phyloP scores from a whole-genome alignment of 2,329 filamentous ascomycete species.

The Exophiala sp. region DNA sequence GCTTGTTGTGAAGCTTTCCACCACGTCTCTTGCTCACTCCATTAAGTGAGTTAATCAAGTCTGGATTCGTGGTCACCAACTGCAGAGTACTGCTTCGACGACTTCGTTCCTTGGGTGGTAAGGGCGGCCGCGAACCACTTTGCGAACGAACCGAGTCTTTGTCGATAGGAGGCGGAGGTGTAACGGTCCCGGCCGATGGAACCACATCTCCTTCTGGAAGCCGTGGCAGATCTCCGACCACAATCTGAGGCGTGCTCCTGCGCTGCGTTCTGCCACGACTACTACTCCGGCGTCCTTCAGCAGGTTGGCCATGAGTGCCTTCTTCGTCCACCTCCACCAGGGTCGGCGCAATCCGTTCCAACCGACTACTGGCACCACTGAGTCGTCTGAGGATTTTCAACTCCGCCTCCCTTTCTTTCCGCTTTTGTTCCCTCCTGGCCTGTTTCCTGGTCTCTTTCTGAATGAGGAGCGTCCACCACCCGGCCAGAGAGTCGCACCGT shows the following conservation, averaged over 20 bases:
- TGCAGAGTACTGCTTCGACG: constrained; percentile 81
- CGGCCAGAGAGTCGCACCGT: constrained; percentile 80
- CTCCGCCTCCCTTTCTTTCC: constrained; percentile 77
- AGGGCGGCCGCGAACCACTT: constrained; percentile 71
- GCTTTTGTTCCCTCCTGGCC: constrained; percentile 68
- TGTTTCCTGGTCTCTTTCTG: constrained; percentile 94
- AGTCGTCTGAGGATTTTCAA: constrained; percentile 71
- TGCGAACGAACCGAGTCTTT: constrained; percentile 70
- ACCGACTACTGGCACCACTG: constrained; percentile 80
- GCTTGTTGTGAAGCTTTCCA: constrained; percentile 23
- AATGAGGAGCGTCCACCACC: constrained; percentile 92
- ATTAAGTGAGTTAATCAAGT: constrained; percentile 52
- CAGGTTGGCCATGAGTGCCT: constrained; percentile 51
- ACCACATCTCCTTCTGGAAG: constrained; percentile 59
- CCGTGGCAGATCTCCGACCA: constrained; percentile 67
- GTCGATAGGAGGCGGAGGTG: constrained; percentile 65
- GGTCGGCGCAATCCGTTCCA: constrained; percentile 72
- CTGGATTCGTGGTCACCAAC: constrained; percentile 65
- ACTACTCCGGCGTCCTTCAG: constrained; percentile 32
- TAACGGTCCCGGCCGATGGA: constrained; percentile 35
- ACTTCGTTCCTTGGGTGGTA: constrained; percentile 80
- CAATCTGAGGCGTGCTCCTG: constrained; percentile 59
- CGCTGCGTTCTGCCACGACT: constrained; percentile 72
- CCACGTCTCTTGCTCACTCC: constrained; percentile 45
- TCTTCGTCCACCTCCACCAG: constrained; percentile 76